phyloP scores from a whole-genome alignment of 768 basidiomycete species.

The Lentinula edodes region DNA sequence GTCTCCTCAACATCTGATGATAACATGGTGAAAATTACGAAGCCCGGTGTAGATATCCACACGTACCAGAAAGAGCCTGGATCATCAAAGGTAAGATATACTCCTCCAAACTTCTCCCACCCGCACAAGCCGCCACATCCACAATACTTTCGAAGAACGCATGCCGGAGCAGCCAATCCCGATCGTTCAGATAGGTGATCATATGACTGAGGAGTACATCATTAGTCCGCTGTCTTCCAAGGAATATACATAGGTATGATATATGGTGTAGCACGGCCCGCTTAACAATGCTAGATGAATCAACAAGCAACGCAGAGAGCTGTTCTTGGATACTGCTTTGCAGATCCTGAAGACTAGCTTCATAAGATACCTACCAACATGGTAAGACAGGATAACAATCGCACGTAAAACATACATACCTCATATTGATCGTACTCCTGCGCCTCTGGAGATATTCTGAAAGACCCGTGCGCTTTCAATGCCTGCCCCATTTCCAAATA shows the following conservation, averaged over 20 bases:
- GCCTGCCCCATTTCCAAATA: slow-evolving; percentile 95
- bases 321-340: slow-evolving; percentile 85
- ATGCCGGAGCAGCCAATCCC: slow-evolving; percentile 87
- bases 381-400: not conserved
- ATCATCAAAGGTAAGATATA: slow-evolving; percentile 97
- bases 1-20: slow-evolving; percentile 85
- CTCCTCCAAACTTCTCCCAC: slow-evolving; percentile 86
- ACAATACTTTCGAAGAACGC: slow-evolving; percentile 96
- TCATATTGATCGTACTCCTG: slow-evolving; percentile 82
- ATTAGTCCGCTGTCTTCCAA: slow-evolving; percentile 89
- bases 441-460: slow-evolving; percentile 55
- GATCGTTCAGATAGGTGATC: slow-evolving; percentile 82
- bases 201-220: slow-evolving; percentile 90
- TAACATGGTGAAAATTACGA: slow-evolving; percentile 4
- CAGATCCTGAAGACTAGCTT: slow-evolving; percentile 79
- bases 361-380: slow-evolving; percentile 77
- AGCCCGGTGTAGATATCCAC: not conserved
- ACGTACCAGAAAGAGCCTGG: slow-evolving; percentile 85
- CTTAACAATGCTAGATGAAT: slow-evolving; percentile 85
- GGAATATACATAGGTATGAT: slow-evolving; percentile 85
- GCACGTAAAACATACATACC: slow-evolving; percentile 28
- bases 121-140: slow-evolving; percentile 92
- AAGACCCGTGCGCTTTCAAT: slow-evolving; percentile 75
- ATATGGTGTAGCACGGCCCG: slow-evolving; percentile 86
- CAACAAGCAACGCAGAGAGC: slow-evolving; percentile 79